Percentiles rank a stretch among this genome's conserved stretches.
Evolutionary conservation across 2,329 filamentous ascomycete genomes (phyloP).

Genomic region (Cercospora zeae-maydis): DNA sequence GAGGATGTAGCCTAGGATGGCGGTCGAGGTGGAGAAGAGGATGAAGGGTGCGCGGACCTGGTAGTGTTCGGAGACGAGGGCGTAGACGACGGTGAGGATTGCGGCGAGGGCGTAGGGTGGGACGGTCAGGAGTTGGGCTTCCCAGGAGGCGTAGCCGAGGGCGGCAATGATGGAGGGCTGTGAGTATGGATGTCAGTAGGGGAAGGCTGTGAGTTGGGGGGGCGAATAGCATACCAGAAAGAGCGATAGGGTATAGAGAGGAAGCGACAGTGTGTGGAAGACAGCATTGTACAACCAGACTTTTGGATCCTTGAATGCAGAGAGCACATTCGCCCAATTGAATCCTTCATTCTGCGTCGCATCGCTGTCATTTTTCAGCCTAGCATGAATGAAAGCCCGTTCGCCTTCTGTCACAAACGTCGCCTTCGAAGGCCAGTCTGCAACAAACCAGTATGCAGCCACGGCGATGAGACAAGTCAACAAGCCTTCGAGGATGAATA

Average conservation of each 20-base stretch:
- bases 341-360: conserved; percentile 66
- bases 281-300: conserved; percentile 69
- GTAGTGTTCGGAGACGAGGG: conserved; percentile 58
- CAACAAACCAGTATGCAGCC: conserved; percentile 54
- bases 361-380: conserved; percentile 66
- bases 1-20: conserved; percentile 41
- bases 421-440: conserved; percentile 52
- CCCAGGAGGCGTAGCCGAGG: conserved; percentile 39
- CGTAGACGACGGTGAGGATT: conserved; percentile 55
- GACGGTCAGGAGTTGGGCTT: conserved; percentile 41
- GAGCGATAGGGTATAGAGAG: conserved; percentile 45
- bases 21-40: conserved; percentile 45
- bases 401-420: conserved; percentile 57
- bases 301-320: conserved; percentile 64
- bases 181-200: conserved; percentile 25
- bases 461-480: conserved; percentile 51
- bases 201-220: conserved; percentile 7
- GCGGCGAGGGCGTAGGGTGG: conserved; percentile 45
- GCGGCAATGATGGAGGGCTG: conserved; percentile 62
- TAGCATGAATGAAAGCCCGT: conserved; percentile 57
- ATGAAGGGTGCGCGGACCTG: conserved; percentile 62
- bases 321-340: conserved; percentile 61
- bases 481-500: conserved; percentile 61
- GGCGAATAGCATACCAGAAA: conserved; percentile 44
- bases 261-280: conserved; percentile 70